Percentiles rank a stretch among this genome's conserved stretches.
Conservation (phyloP, 345 rosid species). For the Gossypium sturtianum region DNA sequence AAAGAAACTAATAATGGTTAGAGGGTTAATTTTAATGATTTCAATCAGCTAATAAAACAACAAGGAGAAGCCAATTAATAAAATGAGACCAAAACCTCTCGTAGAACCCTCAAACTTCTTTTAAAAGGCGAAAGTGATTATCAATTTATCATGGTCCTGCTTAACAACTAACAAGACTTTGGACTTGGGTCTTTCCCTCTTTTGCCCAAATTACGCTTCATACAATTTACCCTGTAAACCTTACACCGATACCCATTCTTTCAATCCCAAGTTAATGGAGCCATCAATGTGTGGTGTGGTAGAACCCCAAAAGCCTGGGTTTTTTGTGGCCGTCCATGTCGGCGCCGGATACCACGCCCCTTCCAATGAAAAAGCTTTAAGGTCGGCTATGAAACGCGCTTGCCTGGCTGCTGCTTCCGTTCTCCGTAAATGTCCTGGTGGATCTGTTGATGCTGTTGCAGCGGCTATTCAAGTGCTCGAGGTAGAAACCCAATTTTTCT, state of each 20-base stretch:
- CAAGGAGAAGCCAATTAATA: not conserved
- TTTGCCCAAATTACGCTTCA: not conserved
- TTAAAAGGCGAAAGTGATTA: not conserved
- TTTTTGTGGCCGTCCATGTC: slow-evolving; percentile 91
- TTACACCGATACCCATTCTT: not conserved
- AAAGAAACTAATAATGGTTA: not conserved
- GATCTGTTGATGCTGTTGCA: slow-evolving; percentile 69
- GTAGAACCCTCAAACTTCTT: not conserved
- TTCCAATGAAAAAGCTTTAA: slow-evolving; percentile 66
- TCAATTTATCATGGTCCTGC: not conserved
- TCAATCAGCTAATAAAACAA: not conserved
- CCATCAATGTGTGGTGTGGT: slow-evolving; percentile 29
- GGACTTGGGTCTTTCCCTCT: not conserved
- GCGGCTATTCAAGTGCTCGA: slow-evolving; percentile 91
- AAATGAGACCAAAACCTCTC: not conserved
- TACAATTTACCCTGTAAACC: not conserved
- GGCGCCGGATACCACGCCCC: slow-evolving; percentile 88
- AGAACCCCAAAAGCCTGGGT: slow-evolving; percentile 44
- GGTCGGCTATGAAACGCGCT: slow-evolving; percentile 88
- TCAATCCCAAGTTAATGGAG: not conserved
- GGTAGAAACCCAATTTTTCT: slow-evolving; percentile 32
- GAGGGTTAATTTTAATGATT: not conserved
- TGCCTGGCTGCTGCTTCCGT: slow-evolving; percentile 74
- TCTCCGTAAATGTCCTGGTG: slow-evolving; percentile 70
- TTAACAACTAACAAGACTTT: not conserved